Conservation (phyloP, 2,329 filamentous ascomycete genomes). For the Pseudogymnoascus sp. region DNA sequence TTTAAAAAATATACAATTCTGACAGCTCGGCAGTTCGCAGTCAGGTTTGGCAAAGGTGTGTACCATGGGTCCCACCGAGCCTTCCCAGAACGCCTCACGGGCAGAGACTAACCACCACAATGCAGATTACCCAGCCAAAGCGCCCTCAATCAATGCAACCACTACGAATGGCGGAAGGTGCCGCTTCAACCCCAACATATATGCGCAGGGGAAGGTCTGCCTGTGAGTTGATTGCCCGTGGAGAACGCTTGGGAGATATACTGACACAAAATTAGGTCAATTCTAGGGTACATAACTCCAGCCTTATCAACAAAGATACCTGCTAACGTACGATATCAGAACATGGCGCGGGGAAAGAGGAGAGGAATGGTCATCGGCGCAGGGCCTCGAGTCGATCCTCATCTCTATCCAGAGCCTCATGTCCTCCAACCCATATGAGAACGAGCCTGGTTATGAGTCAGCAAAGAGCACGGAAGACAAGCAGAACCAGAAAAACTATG, state of each 20-base stretch:
- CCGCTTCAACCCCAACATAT: slow-evolving; percentile 96
- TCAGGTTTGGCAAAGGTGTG: slow-evolving; percentile 68
- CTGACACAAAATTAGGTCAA: slow-evolving; percentile 54
- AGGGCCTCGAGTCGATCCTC: slow-evolving; percentile 87
- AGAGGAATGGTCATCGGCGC: slow-evolving; percentile 94
- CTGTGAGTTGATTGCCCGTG: slow-evolving; percentile 50
- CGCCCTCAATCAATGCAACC: slow-evolving; percentile 54
- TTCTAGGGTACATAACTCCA: slow-evolving; percentile 59
- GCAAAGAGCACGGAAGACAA: slow-evolving; percentile 61
- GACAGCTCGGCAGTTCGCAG: slow-evolving; percentile 51
- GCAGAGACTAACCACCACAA: background rate
- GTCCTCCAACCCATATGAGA: slow-evolving; percentile 89
- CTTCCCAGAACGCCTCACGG: background rate
- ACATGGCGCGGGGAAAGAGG: slow-evolving; percentile 89
- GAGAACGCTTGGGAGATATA: background rate
- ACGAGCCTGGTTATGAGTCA: slow-evolving; percentile 88
- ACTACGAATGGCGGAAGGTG: slow-evolving; percentile 86
- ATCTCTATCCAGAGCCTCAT: slow-evolving; percentile 95
- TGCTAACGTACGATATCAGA: slow-evolving; percentile 38
- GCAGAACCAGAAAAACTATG: slow-evolving; percentile 65
- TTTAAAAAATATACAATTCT: slow-evolving; percentile 15
- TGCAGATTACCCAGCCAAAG: slow-evolving; percentile 71
- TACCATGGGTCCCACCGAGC: background rate
- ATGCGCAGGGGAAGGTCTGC: slow-evolving; percentile 84
- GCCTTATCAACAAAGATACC: background rate